A percentile compares a stretch with the other conserved stretches of the same genome.
These are phyloP conservation scores for Fusarium veterinarium DNA, from an alignment of 2,329 filamentous ascomycete species.

Conservation along the genomic window DNA sequence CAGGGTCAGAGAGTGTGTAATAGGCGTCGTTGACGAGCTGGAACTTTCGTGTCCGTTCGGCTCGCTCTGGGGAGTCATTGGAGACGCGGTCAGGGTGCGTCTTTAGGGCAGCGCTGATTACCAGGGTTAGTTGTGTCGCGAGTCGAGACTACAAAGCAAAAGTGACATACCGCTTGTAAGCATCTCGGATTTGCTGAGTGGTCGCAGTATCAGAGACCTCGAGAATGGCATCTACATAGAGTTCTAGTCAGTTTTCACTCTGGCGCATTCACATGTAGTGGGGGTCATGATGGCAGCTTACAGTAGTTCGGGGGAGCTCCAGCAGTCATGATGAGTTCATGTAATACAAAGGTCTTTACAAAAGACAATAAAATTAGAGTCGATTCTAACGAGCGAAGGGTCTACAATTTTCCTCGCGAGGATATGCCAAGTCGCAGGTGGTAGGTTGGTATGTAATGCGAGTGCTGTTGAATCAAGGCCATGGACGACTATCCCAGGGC, in stretches of 20 bases:
- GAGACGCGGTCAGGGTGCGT: slow-evolving; percentile 94
- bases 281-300: slow-evolving; percentile 49
- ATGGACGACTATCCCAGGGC: slow-evolving; percentile 17
- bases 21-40: slow-evolving; percentile 94
- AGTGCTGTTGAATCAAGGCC: slow-evolving; percentile 19
- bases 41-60: slow-evolving; percentile 85
- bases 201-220: slow-evolving; percentile 79
- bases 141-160: background rate
- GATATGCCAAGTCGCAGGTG: slow-evolving; percentile 23
- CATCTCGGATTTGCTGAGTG: slow-evolving; percentile 87
- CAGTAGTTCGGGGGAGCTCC: slow-evolving; percentile 68
- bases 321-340: slow-evolving; percentile 48
- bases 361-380: background rate
- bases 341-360: background rate
- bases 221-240: slow-evolving; percentile 74
- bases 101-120: slow-evolving; percentile 82
- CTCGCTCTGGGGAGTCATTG: slow-evolving; percentile 83
- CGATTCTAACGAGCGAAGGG: slow-evolving; percentile 16
- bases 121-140: slow-evolving; percentile 22
- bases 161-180: slow-evolving; percentile 82
- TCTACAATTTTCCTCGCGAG: background rate
- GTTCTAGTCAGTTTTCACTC: slow-evolving; percentile 23
- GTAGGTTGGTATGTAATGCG: slow-evolving; percentile 14
- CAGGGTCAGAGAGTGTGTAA: slow-evolving; percentile 85
- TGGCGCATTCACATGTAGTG: slow-evolving; percentile 22